A percentile compares a stretch with the other conserved stretches of the same genome.
Conservation (phyloP, 805 yeast genomes). For the Candida oleophila region DNA sequence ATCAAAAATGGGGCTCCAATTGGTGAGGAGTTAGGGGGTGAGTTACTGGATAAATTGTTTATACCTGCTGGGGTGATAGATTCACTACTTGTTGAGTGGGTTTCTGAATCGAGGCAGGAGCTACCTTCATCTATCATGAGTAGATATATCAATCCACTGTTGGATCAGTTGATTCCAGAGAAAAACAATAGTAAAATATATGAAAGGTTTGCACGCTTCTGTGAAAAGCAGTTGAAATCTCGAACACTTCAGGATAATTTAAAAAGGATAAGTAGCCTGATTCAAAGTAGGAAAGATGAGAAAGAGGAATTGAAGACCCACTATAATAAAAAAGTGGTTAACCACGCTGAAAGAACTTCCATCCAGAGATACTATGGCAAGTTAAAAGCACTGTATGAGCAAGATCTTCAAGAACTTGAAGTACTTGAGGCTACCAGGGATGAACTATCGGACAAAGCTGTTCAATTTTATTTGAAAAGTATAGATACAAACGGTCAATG, state of each 20-base stretch:
- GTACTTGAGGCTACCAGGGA: conserved; percentile 35
- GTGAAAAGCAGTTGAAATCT: conserved; percentile 61
- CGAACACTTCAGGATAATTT: conserved; percentile 45
- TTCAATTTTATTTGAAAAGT: conserved; percentile 53
- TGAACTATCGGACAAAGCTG: conserved; percentile 50
- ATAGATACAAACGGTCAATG: conserved; percentile 27
- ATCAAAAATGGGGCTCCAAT: conserved; percentile 1
- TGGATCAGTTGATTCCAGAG: conserved; percentile 10
- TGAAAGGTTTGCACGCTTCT: conserved; percentile 67
- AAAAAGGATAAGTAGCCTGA: conserved; percentile 35
- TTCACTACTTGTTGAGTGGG: conserved; percentile 64
- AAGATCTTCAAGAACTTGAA: conserved; percentile 50
- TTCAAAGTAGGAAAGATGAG: conserved; percentile 45
- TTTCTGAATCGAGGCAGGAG: conserved; percentile 67
- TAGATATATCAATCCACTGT: conserved; percentile 53
- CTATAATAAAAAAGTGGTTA: conserved; percentile 37
- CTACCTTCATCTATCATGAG: conserved; percentile 57
- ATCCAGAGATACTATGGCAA: conserved; percentile 54
- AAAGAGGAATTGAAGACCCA: conserved; percentile 48
- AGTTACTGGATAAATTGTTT: conserved; percentile 9
- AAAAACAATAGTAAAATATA: conserved; percentile 45
- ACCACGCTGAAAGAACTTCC: conserved; percentile 48
- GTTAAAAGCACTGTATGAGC: conserved; percentile 43
- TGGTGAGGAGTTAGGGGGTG: background rate
- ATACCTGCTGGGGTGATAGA: conserved; percentile 23